Evolutionary conservation across 768 basidiomycete species (phyloP).

Genomic region (Lentinula edodes): DNA sequence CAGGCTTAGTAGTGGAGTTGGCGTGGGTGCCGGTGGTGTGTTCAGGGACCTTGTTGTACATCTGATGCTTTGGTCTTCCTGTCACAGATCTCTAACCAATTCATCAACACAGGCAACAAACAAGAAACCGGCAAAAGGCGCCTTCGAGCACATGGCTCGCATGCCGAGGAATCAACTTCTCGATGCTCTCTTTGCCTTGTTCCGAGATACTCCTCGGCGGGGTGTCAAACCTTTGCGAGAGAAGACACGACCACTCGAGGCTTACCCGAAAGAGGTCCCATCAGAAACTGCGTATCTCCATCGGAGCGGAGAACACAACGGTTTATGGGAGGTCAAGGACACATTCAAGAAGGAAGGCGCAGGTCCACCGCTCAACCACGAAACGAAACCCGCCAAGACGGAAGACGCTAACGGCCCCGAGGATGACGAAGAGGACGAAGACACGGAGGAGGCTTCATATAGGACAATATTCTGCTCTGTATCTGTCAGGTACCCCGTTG

Average conservation of each 20-base stretch:
- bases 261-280: slow-evolving; percentile 80
- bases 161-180: slow-evolving; percentile 49
- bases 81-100: background rate
- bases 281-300: slow-evolving; percentile 71
- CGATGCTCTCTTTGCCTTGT: slow-evolving; percentile 29
- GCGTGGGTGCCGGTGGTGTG: slow-evolving; percentile 43
- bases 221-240: slow-evolving; percentile 70
- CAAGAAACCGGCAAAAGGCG: slow-evolving; percentile 59
- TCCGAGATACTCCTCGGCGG: slow-evolving; percentile 72
- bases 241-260: slow-evolving; percentile 80
- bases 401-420: slow-evolving; percentile 49
- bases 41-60: slow-evolving; percentile 68
- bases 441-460: slow-evolving; percentile 74
- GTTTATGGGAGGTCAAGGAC: slow-evolving; percentile 74
- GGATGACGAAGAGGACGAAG: slow-evolving; percentile 56
- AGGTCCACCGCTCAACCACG: slow-evolving; percentile 15
- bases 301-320: slow-evolving; percentile 75
- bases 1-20: slow-evolving; percentile 71
- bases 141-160: slow-evolving; percentile 87
- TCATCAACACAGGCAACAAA: slow-evolving; percentile 49
- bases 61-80: slow-evolving; percentile 11
- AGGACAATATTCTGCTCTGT: slow-evolving; percentile 6
- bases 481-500: slow-evolving; percentile 2
- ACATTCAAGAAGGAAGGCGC: slow-evolving; percentile 65
- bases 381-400: slow-evolving; percentile 30